Base-by-base conservation (phyloP, 257 asterid species). In the Primulina huaijiensis region DNA sequence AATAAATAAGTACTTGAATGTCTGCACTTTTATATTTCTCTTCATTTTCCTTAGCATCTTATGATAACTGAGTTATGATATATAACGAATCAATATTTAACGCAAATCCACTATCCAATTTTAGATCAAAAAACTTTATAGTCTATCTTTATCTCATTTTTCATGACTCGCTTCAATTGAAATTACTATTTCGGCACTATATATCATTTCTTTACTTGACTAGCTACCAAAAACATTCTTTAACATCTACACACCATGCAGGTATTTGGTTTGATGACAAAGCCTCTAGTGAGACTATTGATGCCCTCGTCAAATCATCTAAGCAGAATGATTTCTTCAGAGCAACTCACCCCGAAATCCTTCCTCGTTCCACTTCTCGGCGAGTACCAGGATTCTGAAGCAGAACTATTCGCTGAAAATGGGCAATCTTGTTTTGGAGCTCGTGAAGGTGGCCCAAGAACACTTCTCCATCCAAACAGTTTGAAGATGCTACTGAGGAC, bases 251-350 rank as follows among this genome's bases (percentile, higher is more conserved):
- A 37, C 37, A n/a, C 17, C 62, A 2, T 70, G 75, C 87, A 94
- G 99, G 99, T 94, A 17, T 94, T 87, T 61, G 99, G 99, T 20
- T 75, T 94, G 86, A 62, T 94, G 75, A 94, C 99, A 8, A 88
- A 94, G 75, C 99, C 97, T 66, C 77, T 94, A 50, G 82, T 94
- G 21, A 78, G 85, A 70, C 77, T 72, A 71, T 59, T 89, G 75
- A 77, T 80, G 77, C 97, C 97, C 58, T 68, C 92, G 12, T 56
- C 91, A 0, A 85, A 78, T 61, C 79, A 79, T 10, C 80, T 82
- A 74, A 78, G 14, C 83, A 77, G 91, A 50, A 74, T 72, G 83
- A 64, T 91, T 60, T 89, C 99, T 33, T 83, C 95, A 5, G 97
- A 94, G 20, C 78, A 95, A 4, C 60, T 71, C 11, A 82, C 86